Evolutionary conservation across 116 monocot genomes (phyloP), one percentile per base, ranked within the genome.

Genomic region (Posidonia oceanica): DNA sequence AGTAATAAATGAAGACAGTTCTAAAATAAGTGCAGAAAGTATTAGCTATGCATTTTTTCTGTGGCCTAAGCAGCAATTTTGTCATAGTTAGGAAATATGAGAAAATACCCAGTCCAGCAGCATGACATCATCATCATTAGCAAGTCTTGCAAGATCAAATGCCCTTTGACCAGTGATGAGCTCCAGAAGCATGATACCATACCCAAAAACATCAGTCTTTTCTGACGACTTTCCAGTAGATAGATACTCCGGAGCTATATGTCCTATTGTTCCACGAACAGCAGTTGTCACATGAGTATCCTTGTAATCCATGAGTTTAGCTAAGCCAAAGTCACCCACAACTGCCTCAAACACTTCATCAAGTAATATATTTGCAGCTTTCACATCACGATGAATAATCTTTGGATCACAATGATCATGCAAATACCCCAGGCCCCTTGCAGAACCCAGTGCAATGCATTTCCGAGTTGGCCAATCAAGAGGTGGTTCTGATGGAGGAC

Each of bases 351-450:
- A 91, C 64, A 83, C 87, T 63, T 91, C 91, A 72, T 91, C 91
- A 60, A 91, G 77, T 29, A 94, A 76, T 53, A 94, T 94, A 70
- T 94, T 94, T 67, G 94, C 94, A 71, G 94, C 90, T 84, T 94
- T 94, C 68, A 94, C 94, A 79, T 94, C 94, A 67, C 94, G 83
- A 63, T 94, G 94, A 67, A 94, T 94, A 69, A 94, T 94, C 77
- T 91, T 94, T 59, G 94, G 94, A 80, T 94, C 94, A 79, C 94
- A 95, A 36, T 94, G 93, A 72, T 94, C 93, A 39, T 94, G 93
- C 76, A 94, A 80, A 37, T 94, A 94, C 22, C 88, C 80, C n/a
- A 94, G 80, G 0, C 94, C 94, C 63, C 94, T 81, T 16, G 94
- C 91, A 73, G 94, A 79, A 70, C 94, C 94, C 74, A 94, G 65